Evolutionary conservation across 2,329 filamentous ascomycete species (phyloP), one percentile per base, ranked within the genome.

Genomic region (Gliomastix tumulicola): DNA sequence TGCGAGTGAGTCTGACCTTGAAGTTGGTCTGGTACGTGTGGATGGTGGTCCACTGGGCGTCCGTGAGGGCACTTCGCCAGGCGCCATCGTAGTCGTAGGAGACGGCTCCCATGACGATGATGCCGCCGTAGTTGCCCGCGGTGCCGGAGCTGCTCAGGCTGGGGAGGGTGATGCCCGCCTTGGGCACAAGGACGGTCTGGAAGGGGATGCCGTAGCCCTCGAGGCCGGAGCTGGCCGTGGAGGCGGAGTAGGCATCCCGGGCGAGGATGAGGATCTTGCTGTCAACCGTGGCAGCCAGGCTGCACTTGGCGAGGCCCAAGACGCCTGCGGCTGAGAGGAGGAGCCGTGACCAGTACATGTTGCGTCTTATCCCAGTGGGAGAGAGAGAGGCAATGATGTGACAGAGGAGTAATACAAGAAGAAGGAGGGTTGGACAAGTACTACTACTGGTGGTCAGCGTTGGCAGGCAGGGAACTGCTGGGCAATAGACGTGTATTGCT

Each of bases 201-300:
- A 66, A 79, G 2, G 75, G 73, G 42, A 81, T 79, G 21, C 74
- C 76, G 46, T 81, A 80, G 39, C 64, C 74, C 47, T 74, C 69
- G 8, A 81, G 63, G 18, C 75, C 76, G 11, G 66, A 67, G 23
- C 63, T 66, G 11, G 68, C 69, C 20, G 67, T 66, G 15, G 55
- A 56, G 8, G 69, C 69, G 3, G 70, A 63, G 18, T 59, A 55
- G 25, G 62, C 45, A 48, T 79, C 73, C 43, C 66, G 63, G 28
- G 72, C 74, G 43, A 81, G 62, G 34, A 80, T 60, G 31, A 81
- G 58, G 38, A 79, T 65, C 21, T 71, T 77, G 55, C 41, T 67
- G 51, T 55, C 57, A 49, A 53, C 48, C 5, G 51, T 46, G 33
- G 32, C 34, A 13, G 42, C 28, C 15, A 41, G 22, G n/a, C n/a